These are phyloP conservation scores for Pichiaceae sp. DNA, from an alignment of 1,139 yeast species.

Conservation along the genomic window DNA sequence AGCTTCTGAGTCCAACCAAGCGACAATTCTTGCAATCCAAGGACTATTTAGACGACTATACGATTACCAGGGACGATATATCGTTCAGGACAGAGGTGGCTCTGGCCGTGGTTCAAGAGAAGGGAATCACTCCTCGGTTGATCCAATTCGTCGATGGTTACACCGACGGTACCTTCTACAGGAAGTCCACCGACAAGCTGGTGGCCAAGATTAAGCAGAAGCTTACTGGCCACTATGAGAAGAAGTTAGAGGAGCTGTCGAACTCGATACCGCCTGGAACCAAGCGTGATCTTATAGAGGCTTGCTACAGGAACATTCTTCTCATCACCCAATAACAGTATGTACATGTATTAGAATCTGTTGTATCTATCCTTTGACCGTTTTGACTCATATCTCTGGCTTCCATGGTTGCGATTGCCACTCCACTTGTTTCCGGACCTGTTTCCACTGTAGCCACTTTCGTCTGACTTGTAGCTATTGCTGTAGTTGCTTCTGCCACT, in stretches of 20 bases:
- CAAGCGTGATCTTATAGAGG: not conserved
- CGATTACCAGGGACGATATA: conserved; percentile 41
- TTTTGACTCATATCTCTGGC: not conserved
- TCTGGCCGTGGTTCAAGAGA: conserved; percentile 52
- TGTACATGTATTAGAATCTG: not conserved
- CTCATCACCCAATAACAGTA: not conserved
- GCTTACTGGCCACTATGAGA: not conserved
- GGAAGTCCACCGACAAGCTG: conserved; percentile 23
- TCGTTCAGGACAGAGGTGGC: conserved; percentile 77
- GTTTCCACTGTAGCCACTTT: conserved; percentile 2
- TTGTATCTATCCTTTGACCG: not conserved
- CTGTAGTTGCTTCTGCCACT: conserved; percentile 7
- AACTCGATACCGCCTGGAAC: not conserved
- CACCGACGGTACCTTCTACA: conserved; percentile 37
- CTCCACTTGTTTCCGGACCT: not conserved
- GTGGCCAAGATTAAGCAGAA: conserved; percentile 24
- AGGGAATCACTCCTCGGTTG: conserved; percentile 19
- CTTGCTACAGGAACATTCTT: conserved; percentile 1
- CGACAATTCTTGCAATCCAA: conserved; percentile 36
- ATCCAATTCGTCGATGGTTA: conserved; percentile 28
- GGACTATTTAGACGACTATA: conserved; percentile 68
- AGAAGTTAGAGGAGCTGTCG: not conserved
- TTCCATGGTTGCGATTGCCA: not conserved
- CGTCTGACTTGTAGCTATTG: not conserved
- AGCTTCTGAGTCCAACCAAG: conserved; percentile 32